phyloP scores from a whole-genome alignment of 2,329 filamentous ascomycete genomes.

The Lithohypha guttulata region DNA sequence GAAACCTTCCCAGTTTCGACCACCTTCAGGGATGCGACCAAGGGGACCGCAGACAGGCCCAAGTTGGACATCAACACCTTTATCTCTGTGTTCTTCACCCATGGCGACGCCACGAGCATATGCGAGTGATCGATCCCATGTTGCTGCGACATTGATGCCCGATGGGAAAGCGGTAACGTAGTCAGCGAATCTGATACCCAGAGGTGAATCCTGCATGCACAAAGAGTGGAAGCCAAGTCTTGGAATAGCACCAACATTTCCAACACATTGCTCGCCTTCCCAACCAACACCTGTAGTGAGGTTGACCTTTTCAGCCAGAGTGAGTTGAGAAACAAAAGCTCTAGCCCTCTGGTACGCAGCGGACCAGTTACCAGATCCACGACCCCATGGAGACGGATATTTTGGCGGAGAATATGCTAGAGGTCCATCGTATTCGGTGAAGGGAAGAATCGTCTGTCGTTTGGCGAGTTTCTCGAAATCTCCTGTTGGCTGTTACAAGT shows the following conservation, averaged over 20 bases:
- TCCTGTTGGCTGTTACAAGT: slow-evolving; percentile 1
- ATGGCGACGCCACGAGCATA: slow-evolving; percentile 59
- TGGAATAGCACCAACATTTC: slow-evolving; percentile 48
- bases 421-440: slow-evolving; percentile 4
- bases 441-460: slow-evolving; percentile 6
- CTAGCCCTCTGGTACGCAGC: slow-evolving; percentile 65
- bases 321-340: slow-evolving; percentile 71
- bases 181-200: slow-evolving; percentile 68
- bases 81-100: slow-evolving; percentile 62
- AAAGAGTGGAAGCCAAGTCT: slow-evolving; percentile 56
- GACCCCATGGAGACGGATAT: slow-evolving; percentile 83
- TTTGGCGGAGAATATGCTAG: slow-evolving; percentile 45
- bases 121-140: slow-evolving; percentile 65
- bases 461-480: slow-evolving; percentile 1
- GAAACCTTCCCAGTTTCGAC: slow-evolving; percentile 57
- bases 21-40: slow-evolving; percentile 56
- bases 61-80: slow-evolving; percentile 64
- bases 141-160: slow-evolving; percentile 69
- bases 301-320: slow-evolving; percentile 83
- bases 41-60: slow-evolving; percentile 68
- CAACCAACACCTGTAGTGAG: slow-evolving; percentile 79
- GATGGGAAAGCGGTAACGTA: slow-evolving; percentile 73
- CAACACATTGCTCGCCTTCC: slow-evolving; percentile 63
- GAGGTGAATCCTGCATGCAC: slow-evolving; percentile 79
- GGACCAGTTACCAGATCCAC: slow-evolving; percentile 62